Evolutionary conservation across 2,329 filamentous ascomycete species (phyloP).

Genomic region (Dothistroma septosporum): DNA sequence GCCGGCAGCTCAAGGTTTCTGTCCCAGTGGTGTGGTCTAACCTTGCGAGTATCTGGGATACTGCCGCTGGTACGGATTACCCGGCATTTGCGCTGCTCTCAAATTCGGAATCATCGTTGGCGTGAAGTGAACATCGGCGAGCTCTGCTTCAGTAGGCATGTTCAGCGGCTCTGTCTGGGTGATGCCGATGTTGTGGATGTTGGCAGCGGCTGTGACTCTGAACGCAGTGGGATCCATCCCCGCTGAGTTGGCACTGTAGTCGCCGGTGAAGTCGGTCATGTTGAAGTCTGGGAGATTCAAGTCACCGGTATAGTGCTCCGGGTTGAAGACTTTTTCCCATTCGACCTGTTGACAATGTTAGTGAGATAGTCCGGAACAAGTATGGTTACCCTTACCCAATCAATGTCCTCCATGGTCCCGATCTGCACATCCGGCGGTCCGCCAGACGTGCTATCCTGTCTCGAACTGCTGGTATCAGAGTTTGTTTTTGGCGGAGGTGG

Average conservation of each 20-base stretch:
- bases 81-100: neutral
- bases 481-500: slow-evolving; percentile 20
- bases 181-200: slow-evolving; percentile 12
- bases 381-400: slow-evolving; percentile 55
- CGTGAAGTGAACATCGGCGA: slow-evolving; percentile 8
- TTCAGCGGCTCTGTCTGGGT: neutral
- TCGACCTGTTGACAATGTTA: slow-evolving; percentile 37
- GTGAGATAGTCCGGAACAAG: neutral
- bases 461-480: slow-evolving; percentile 9
- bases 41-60: neutral
- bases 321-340: slow-evolving; percentile 45
- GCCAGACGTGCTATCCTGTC: neutral
- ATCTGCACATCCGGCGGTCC: slow-evolving; percentile 27
- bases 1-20: too few relatives aligned
- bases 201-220: slow-evolving; percentile 12
- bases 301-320: slow-evolving; percentile 34
- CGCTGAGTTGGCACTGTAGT: slow-evolving; percentile 1
- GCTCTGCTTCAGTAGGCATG: slow-evolving; percentile 2
- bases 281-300: slow-evolving; percentile 35
- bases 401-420: slow-evolving; percentile 51
- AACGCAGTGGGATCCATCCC: slow-evolving; percentile 13
- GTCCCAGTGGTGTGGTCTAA: neutral
- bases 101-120: slow-evolving; percentile 6
- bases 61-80: neutral
- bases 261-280: slow-evolving; percentile 32